phyloP scores from a whole-genome alignment of 2,329 filamentous ascomycete genomes.

The Hirsutella minnesotensis region DNA sequence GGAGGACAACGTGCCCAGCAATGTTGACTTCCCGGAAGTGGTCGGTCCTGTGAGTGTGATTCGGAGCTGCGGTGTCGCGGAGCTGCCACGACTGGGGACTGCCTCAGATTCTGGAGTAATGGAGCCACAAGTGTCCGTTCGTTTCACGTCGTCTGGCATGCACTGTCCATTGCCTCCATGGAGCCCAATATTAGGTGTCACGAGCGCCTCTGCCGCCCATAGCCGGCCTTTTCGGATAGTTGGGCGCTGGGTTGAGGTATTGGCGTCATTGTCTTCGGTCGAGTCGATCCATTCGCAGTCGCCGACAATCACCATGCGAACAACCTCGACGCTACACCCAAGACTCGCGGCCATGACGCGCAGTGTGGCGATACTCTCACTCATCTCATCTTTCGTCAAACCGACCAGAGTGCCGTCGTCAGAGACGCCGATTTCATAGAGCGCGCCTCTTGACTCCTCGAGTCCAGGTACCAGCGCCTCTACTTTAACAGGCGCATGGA shows the following conservation, averaged over 20 bases:
- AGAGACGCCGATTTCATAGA: conserved; percentile 94
- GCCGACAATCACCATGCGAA: conserved; percentile 74
- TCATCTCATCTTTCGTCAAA: conserved; percentile 78
- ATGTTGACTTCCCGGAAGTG: conserved; percentile 81
- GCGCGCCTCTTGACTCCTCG: conserved; percentile 82
- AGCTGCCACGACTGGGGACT: conserved; percentile 30
- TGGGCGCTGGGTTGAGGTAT: conserved; percentile 10
- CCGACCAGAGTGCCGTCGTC: conserved; percentile 90
- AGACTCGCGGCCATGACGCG: conserved; percentile 86
- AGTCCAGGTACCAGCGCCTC: conserved; percentile 61
- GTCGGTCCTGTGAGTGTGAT: conserved; percentile 83
- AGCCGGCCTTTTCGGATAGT: conserved; percentile 39
- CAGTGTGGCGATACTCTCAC: conserved; percentile 78
- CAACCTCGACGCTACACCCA: conserved; percentile 72
- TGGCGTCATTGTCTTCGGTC: conserved; percentile 16
- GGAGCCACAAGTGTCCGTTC: neutral
- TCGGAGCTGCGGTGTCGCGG: conserved; percentile 62
- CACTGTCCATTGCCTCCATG: neutral
- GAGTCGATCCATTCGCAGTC: conserved; percentile 63
- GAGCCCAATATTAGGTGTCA: conserved; percentile 58
- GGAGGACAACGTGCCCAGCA: conserved; percentile 79
- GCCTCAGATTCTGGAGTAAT: conserved; percentile 6
- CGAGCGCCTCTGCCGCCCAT: conserved; percentile 81
- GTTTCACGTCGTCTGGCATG: neutral
- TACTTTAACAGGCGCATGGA: conserved; percentile 33